A percentile compares a stretch with the other conserved stretches of the same genome.
These are phyloP conservation scores for Epichloe sp. DNA, from an alignment of 2,329 filamentous ascomycete species.

Conservation along the genomic window DNA sequence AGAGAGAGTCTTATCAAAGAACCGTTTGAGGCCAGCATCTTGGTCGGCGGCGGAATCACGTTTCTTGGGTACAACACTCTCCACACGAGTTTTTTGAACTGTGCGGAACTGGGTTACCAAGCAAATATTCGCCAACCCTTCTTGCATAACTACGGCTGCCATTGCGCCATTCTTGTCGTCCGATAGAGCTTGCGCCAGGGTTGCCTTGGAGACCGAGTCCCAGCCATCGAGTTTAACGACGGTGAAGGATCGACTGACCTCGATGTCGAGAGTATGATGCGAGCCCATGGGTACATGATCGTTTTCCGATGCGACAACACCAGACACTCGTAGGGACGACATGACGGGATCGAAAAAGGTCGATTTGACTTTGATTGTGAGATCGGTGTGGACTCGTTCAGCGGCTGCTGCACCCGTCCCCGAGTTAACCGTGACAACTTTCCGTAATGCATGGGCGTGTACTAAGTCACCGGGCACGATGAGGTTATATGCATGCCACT, in stretches of 20 bases:
- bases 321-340: conserved; percentile 42
- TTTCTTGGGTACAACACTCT: conserved; percentile 56
- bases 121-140: conserved; percentile 72
- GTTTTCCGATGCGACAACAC: conserved; percentile 40
- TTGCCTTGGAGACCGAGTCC: conserved; percentile 77
- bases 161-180: conserved; percentile 70
- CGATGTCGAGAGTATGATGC: conserved; percentile 60
- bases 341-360: conserved; percentile 45
- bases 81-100: conserved; percentile 46
- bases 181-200: conserved; percentile 66
- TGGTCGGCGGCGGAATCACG: conserved; percentile 50
- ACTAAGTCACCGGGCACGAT: conserved; percentile 40
- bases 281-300: conserved; percentile 38
- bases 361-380: conserved; percentile 42
- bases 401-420: conserved; percentile 35
- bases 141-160: conserved; percentile 87
- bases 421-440: conserved; percentile 35
- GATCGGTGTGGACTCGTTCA: conserved; percentile 41
- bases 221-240: conserved; percentile 73
- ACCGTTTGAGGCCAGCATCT: conserved; percentile 55
- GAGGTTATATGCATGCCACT: conserved; percentile 51
- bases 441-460: conserved; percentile 41
- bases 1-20: conserved; percentile 65
- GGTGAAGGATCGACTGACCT: conserved; percentile 77
- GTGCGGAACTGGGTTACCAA: conserved; percentile 72